A percentile compares a stretch with the other conserved stretches of the same genome.
phyloP scores from a whole-genome alignment of 768 basidiomycete species.

The Stropharia rugosoannulata region DNA sequence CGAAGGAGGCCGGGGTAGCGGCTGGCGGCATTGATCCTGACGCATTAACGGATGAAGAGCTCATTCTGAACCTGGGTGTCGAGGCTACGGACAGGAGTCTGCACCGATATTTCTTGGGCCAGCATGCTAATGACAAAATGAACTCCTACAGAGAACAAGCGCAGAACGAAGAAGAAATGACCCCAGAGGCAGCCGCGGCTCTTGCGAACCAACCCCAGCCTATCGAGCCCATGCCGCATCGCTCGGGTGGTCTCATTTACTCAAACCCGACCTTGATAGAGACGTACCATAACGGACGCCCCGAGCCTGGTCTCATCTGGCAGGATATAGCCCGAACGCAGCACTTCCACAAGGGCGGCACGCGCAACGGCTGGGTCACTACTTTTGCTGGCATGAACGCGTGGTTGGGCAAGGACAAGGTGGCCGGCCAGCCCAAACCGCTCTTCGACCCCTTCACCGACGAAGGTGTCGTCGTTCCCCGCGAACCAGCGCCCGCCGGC shows the following conservation, averaged over 20 bases:
- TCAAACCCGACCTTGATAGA: constrained; percentile 53
- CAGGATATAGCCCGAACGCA: constrained; percentile 20
- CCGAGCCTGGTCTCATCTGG: constrained; percentile 61
- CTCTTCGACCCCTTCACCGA: constrained; percentile 28
- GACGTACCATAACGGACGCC: constrained; percentile 44
- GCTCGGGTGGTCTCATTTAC: constrained; percentile 62
- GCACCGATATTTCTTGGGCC: constrained; percentile 22
- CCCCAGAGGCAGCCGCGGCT: not conserved
- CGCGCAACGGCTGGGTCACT: constrained; percentile 22
- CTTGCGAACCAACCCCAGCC: constrained; percentile 20
- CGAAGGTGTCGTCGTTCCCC: constrained; percentile 26
- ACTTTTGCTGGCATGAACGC: constrained; percentile 46
- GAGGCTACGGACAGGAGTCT: constrained; percentile 12
- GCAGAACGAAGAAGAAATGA: constrained; percentile 9
- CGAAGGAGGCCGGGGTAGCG: not conserved
- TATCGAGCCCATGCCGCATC: constrained; percentile 69
- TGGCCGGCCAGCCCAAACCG: constrained; percentile 10
- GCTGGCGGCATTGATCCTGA: constrained; percentile 1
- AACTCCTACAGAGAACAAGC: constrained; percentile 8
- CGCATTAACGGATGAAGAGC: constrained; percentile 10
- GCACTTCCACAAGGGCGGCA: not conserved
- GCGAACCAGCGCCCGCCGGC: not conserved
- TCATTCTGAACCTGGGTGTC: constrained; percentile 11
- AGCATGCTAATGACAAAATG: constrained; percentile 16
- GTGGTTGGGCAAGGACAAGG: constrained; percentile 16